These are phyloP conservation scores for Arachnopeziza araneosa DNA, from an alignment of 2,329 filamentous ascomycete species.

Conservation along the genomic window DNA sequence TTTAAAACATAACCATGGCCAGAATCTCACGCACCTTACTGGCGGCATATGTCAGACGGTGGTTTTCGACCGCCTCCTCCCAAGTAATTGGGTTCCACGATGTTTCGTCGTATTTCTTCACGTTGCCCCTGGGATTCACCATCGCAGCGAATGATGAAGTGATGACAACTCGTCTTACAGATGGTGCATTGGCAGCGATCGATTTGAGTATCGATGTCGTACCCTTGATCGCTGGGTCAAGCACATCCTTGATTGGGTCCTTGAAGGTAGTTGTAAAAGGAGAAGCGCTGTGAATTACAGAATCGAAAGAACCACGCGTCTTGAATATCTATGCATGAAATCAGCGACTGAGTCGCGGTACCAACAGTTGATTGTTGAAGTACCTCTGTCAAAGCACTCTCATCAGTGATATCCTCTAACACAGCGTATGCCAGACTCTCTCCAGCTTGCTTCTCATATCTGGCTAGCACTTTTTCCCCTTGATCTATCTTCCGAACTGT, in stretches of 20 bases:
- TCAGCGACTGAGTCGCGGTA: too few species aligned
- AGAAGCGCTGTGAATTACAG: constrained; percentile 62
- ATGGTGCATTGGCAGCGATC: constrained; percentile 35
- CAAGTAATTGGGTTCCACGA: constrained; percentile 49
- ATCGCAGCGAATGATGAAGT: constrained; percentile 61
- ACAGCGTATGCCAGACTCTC: too few species aligned
- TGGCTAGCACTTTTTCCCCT: too few species aligned
- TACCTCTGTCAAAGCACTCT: constrained; percentile 58
- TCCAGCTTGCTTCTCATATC: too few species aligned
- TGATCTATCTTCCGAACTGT: too few species aligned
- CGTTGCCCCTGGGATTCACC: constrained; percentile 37
- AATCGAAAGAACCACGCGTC: constrained; percentile 54
- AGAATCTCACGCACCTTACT: too few species aligned
- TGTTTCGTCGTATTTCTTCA: constrained; percentile 33
- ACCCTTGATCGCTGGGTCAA: constrained; percentile 49
- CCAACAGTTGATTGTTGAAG: constrained; percentile 43
- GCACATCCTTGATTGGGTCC: constrained; percentile 30
- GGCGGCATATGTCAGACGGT: constrained; percentile 18
- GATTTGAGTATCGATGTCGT: constrained; percentile 43
- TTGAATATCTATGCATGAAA: too few species aligned
- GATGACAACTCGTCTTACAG: constrained; percentile 36
- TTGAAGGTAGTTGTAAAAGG: constrained; percentile 35
- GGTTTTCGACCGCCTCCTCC: constrained; percentile 36
- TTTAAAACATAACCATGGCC: too few species aligned
- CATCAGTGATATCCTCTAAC: constrained; percentile 64